Evolutionary conservation across 768 basidiomycete genomes (phyloP).

Genomic region (Leccinum broughii): DNA sequence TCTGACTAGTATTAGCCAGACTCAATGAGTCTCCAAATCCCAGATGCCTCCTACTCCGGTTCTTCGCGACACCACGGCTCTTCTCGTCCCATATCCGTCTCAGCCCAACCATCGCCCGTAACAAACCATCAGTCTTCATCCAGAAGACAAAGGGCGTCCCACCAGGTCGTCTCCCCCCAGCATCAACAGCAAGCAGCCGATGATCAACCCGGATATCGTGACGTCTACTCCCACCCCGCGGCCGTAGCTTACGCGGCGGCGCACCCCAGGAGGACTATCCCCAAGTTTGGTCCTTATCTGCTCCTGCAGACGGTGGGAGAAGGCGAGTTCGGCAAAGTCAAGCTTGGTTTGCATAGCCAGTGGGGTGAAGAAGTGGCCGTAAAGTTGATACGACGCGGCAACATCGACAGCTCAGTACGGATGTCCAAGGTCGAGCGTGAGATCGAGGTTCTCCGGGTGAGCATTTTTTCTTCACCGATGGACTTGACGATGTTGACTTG

Average conservation of each 20-base stretch:
- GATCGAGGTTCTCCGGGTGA: conserved; percentile 93
- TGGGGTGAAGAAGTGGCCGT: conserved; percentile 99
- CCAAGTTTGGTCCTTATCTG: conserved; percentile 94
- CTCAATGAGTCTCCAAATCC: conserved; percentile 43
- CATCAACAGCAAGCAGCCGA: conserved; percentile 41
- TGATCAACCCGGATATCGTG: conserved; percentile 53
- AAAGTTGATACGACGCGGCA: conserved; percentile 92
- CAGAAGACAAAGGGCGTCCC: conserved; percentile 71
- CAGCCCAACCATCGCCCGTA: conserved; percentile 51
- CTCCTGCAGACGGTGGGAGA: conserved; percentile 96
- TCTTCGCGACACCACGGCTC: conserved; percentile 44
- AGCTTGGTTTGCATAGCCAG: conserved; percentile 89
- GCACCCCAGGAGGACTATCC: conserved; percentile 83
- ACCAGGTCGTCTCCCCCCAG: conserved; percentile 61
- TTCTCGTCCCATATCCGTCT: conserved; percentile 60
- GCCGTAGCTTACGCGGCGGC: conserved; percentile 80
- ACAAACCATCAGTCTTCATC: conserved; percentile 41
- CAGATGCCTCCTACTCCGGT: conserved; percentile 43
- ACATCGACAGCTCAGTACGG: conserved; percentile 80
- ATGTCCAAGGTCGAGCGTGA: conserved; percentile 97
- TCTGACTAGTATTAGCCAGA: conserved; percentile 3
- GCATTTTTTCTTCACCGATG: conserved; percentile 25
- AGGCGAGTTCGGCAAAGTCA: conserved; percentile 98
- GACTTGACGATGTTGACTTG: conserved; percentile 6
- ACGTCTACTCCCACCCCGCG: conserved; percentile 84